These are phyloP conservation scores for Medicago truncatula DNA, from an alignment of 306 rosid genomes.

Conservation along the genomic window DNA sequence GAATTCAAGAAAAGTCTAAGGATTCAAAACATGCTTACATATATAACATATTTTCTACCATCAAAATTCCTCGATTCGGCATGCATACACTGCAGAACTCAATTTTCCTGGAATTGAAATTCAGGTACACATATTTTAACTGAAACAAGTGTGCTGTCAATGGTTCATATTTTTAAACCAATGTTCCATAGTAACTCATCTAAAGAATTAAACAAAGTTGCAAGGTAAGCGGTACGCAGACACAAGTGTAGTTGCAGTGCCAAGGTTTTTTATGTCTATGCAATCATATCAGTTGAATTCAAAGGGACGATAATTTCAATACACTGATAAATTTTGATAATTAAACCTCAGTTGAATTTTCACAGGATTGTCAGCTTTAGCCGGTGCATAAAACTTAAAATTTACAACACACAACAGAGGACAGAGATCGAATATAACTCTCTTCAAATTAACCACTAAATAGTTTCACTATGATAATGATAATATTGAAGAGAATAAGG, in stretches of 20 bases:
- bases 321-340: constrained; percentile 10
- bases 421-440: not conserved
- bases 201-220: too few relatives aligned
- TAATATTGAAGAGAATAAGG: constrained; percentile 64
- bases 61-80: not conserved
- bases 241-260: not conserved
- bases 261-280: not conserved
- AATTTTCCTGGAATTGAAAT: not conserved
- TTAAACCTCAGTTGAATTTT: constrained; percentile 23
- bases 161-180: too few relatives aligned
- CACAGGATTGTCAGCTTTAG: not conserved
- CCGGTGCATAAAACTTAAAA: constrained; percentile 8
- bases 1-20: not conserved
- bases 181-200: not conserved
- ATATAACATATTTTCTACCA: not conserved
- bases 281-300: not conserved
- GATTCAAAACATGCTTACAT: not conserved
- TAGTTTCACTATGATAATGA: constrained; percentile 59
- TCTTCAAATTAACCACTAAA: constrained; percentile 58
- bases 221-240: not conserved
- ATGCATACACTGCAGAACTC: not conserved
- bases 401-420: constrained; percentile 24
- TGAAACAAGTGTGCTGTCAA: too few relatives aligned
- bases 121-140: too few relatives aligned
- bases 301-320: constrained; percentile 14